Base-by-base conservation (phyloP, 208 protist genomes). In the Angomonas deanei region DNA sequence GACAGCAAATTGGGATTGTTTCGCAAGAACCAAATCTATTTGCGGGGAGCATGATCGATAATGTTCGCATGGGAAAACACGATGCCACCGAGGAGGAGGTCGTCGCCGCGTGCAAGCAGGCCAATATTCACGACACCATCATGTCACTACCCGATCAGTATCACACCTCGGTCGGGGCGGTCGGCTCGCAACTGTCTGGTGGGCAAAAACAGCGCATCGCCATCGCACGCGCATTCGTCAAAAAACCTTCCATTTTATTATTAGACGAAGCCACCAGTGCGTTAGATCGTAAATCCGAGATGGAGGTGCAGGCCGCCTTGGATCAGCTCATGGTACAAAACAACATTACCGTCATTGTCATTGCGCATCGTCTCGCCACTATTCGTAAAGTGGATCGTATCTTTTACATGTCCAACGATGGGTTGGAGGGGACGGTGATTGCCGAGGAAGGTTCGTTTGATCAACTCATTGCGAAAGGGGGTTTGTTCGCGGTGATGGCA, bases 151-250 rank as follows among this genome's bases (percentile, higher is more conserved):
- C 90, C 3, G 73, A 94, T 33, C 66, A 76, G 54, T 96, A 96
- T 74, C 72, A 95, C 71, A 92, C 88, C 5, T 48, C 59, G 13
- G 81, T 96, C 30, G 91, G 88, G 27, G 74, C 79, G 31, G 77
- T 93, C n/a, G 88, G 88, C 4, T 84, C 84, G 52, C 80, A 88
- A 67, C 80, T 97, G 11, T 87, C 74, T 13, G 93, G 91, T 13
- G 93, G 93, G 3, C 93, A 97, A 75, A 94, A 89, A 67, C 93
- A 97, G 76, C 84, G 91, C 23, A 74, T 97, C 36, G 88, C 89
- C 47, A 94, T 97, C 64, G 89, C 89, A 0, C 81, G 93, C 23
- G 85, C 82, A 26, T 54, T 97, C 4, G 68, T 97, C 26, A 81
- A 81, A 53, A 64, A 81, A 15, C 81, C 93, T 6, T 66, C 76